Percentiles rank a stretch among this genome's conserved stretches.
Evolutionary conservation across 208 protist genomes (phyloP).

Genomic region (Trypanosoma theileri): DNA sequence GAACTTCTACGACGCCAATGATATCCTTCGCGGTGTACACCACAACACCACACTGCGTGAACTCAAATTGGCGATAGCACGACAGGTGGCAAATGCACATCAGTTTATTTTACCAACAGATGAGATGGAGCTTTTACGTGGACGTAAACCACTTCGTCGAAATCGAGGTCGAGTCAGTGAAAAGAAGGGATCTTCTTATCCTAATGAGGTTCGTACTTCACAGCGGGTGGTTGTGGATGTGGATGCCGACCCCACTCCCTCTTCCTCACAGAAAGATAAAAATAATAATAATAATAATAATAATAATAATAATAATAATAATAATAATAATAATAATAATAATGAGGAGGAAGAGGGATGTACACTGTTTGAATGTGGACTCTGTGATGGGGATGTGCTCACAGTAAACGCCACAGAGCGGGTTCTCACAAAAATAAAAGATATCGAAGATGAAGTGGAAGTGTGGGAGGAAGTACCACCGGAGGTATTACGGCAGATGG

Average conservation of each 20-base stretch:
- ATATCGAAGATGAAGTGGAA: constrained; percentile 29
- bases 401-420: constrained; percentile 54
- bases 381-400: constrained; percentile 66
- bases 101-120: constrained; percentile 50
- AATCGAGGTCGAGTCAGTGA: not conserved
- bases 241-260: not conserved
- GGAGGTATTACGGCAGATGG: constrained; percentile 36
- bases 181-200: too few relatives aligned
- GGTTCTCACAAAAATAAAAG: constrained; percentile 30
- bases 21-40: constrained; percentile 53
- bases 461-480: constrained; percentile 65
- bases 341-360: constrained; percentile 26
- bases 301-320: constrained; percentile 1
- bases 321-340: not conserved
- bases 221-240: not conserved
- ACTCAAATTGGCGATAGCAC: constrained; percentile 50
- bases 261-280: not conserved
- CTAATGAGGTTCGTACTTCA: not conserved
- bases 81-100: constrained; percentile 48
- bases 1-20: constrained; percentile 69
- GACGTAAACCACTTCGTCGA: constrained; percentile 56
- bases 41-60: constrained; percentile 62
- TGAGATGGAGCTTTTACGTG: constrained; percentile 51
- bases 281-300: not conserved
- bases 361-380: constrained; percentile 69